Evolutionary conservation across 2,329 filamentous ascomycete species (phyloP).

Genomic region (Alternaria sp.): DNA sequence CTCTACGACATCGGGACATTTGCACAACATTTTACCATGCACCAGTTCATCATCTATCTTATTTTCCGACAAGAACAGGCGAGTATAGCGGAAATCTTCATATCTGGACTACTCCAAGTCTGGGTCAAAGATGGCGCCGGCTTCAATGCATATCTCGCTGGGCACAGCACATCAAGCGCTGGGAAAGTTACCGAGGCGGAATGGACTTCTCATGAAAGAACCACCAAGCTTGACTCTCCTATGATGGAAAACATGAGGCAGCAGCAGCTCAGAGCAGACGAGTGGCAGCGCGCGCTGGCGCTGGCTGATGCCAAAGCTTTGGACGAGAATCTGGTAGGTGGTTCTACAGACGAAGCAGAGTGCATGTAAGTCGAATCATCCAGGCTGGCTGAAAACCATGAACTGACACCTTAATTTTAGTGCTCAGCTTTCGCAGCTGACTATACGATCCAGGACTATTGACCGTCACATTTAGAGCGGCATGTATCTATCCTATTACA

Average conservation of each 20-base stretch:
- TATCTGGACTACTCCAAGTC: constrained; percentile 38
- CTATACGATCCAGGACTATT: neutral
- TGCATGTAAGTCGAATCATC: neutral
- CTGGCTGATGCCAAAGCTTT: constrained; percentile 9
- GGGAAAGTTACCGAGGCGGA: constrained; percentile 16
- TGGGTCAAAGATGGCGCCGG: constrained; percentile 41
- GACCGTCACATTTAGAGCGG: neutral
- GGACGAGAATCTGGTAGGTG: neutral
- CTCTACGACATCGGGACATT: constrained; percentile 16
- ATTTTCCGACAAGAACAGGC: constrained; percentile 36
- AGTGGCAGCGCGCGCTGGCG: constrained; percentile 32
- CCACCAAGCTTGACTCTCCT: constrained; percentile 16
- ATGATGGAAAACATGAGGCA: constrained; percentile 22
- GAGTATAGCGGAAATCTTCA: constrained; percentile 42
- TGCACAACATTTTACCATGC: constrained; percentile 34
- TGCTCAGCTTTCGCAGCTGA: neutral
- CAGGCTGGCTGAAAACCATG: no score
- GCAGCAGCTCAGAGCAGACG: constrained; percentile 24
- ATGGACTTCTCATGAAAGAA: constrained; percentile 29
- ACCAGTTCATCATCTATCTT: constrained; percentile 39
- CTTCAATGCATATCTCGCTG: constrained; percentile 42
- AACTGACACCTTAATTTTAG: neutral
- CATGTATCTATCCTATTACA: neutral
- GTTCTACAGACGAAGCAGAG: constrained; percentile 8
- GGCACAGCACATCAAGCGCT: constrained; percentile 33